Base-by-base conservation (phyloP, 1,139 yeast species). In the Kluyveromyces sp. region DNA sequence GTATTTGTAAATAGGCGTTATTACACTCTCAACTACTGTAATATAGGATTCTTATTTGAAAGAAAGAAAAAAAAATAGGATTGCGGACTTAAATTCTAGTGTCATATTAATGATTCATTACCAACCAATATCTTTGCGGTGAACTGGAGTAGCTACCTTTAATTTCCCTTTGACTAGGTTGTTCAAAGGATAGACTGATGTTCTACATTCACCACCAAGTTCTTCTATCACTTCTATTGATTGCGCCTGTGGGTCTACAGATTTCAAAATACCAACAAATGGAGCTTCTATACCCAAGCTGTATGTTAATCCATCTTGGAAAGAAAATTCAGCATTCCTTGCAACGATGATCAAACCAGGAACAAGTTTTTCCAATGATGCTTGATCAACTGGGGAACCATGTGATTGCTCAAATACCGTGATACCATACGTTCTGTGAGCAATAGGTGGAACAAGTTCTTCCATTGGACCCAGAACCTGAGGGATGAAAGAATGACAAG, bases 281-380 rank as follows among this genome's bases (percentile, higher is more conserved):
- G 77, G 75, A n/a, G 66, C 64, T 3, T 64, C 67, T 45, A 62
- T 4, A 2, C 43, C 43, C 27, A 41, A 29, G n/a, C 34, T 41
- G 33, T 41, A 41, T 2, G 43, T 41, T 15, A 41, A 34, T 4
- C 43, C 43, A 27, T 41, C 43, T 7, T 41, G 39, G 10, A 41
- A 29, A 4, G 32, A 34, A 15, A 90, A 89, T 51, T 75, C 76
- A 7, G 89, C 96, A 49, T 79, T 78, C 56, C 82, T 78, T 53
- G 88, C 76, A 50, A 88, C 83, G 42, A 88, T 67, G 21, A 92
- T 72, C 62, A 92, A 97, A 48, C 98, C 98, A 0, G 94, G 81
- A 44, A 77, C 74, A 48, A 88, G 77, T 7, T 43, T 35, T 31
- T 52, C 45, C 32, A 58, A 45, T 21, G 49, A 50, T 4, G 44